These are phyloP conservation scores for Apophysomyces variabilis DNA, from an alignment of 371 early-diverging fungal genomes.

Conservation along the genomic window DNA sequence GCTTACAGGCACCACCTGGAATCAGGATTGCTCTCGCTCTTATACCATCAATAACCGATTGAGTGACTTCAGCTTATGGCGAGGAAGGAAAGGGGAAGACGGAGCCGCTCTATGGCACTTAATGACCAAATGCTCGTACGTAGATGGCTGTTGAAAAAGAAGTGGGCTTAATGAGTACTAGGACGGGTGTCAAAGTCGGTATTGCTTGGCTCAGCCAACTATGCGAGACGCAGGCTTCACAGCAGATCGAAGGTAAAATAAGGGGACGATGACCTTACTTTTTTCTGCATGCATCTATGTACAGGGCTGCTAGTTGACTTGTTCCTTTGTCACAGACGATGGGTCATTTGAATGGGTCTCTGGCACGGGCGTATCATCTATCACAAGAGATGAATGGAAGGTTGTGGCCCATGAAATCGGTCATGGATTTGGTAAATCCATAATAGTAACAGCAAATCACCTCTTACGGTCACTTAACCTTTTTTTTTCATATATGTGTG, in stretches of 20 bases:
- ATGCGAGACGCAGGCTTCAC: constrained; percentile 67
- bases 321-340: constrained; percentile 27
- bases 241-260: constrained; percentile 44
- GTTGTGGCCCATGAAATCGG: constrained; percentile 96
- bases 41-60: constrained; percentile 83
- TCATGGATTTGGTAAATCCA: constrained; percentile 75
- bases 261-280: too few species aligned
- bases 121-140: constrained; percentile 84
- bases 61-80: constrained; percentile 91
- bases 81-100: constrained; percentile 70
- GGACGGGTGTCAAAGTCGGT: constrained; percentile 87
- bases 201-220: constrained; percentile 91
- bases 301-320: too few species aligned
- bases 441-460: too few species aligned
- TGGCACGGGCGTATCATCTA: constrained; percentile 89
- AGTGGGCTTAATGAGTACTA: constrained; percentile 12
- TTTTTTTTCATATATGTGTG: background rate
- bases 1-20: constrained; percentile 62
- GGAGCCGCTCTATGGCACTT: constrained; percentile 93
- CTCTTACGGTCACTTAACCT: constrained; percentile 1
- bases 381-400: constrained; percentile 89
- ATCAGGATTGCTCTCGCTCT: constrained; percentile 71
- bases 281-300: background rate
- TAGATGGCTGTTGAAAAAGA: background rate
- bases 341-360: constrained; percentile 65